phyloP scores from a whole-genome alignment of 2,329 filamentous ascomycete genomes.

The Pseudogymnoascus destructans region DNA sequence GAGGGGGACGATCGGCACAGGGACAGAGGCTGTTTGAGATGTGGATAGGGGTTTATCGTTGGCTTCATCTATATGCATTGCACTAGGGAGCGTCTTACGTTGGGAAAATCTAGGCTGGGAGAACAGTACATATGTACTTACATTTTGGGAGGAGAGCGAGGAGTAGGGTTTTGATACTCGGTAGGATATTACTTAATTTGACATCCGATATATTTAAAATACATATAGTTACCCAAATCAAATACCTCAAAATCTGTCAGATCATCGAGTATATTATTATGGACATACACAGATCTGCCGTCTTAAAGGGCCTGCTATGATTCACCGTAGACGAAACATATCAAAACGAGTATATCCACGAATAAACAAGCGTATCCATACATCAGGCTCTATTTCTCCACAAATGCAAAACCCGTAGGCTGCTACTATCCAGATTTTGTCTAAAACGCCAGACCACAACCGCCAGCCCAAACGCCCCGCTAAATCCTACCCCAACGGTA shows the following conservation, averaged over 20 bases:
- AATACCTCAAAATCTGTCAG: not conserved
- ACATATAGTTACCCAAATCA: not conserved
- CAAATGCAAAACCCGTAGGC: conserved; percentile 9
- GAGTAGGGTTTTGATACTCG: not conserved
- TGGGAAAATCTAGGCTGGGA: not conserved
- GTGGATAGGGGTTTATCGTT: not conserved
- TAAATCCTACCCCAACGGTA: not conserved
- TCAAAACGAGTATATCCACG: not conserved
- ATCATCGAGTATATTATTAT: not conserved
- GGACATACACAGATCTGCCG: too few relatives aligned
- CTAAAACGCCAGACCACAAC: conserved; percentile 9
- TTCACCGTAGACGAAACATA: not conserved
- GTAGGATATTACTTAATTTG: not conserved
- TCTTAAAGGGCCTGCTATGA: not conserved
- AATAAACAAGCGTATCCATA: not conserved
- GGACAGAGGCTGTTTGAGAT: not conserved
- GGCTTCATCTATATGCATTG: not conserved
- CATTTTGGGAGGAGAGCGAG: not conserved
- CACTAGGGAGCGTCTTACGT: not conserved
- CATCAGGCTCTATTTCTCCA: not conserved
- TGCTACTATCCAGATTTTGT: conserved; percentile 7
- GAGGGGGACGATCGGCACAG: not conserved
- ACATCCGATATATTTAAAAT: not conserved
- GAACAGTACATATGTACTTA: not conserved
- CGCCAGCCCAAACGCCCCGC: conserved; percentile 6